Evolutionary conservation across 257 asterid species (phyloP), one percentile per base, ranked within the genome.

Genomic region (Solanum gracilifrons): DNA sequence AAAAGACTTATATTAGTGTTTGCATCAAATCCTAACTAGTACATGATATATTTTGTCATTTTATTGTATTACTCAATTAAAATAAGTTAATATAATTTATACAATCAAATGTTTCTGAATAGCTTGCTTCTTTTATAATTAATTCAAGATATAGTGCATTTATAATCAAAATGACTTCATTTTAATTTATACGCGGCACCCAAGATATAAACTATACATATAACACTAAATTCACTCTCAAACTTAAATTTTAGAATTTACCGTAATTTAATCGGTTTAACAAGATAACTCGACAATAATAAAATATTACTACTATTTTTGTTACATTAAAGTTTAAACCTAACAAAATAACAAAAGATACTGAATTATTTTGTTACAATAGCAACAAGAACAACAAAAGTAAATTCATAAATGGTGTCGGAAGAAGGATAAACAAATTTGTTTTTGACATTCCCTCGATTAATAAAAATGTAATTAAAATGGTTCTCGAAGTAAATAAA

Each of bases 391-490:
- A 27, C 35, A 27, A 62, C 29, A n/a, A 62, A 0, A 11, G 9
- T 25, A 27, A 66, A 27, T 2, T 25, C 25, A 55, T 18, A 20
- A 55, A 7, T 55, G 11, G 25, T 1, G 11, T 20, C 11, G 9
- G 4, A 55, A 8, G 0, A 55, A 20, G n/a, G 25, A 55, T 55
- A 55, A 55, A 51, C 5, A 51, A 7, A 55, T 20, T 27, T 68
- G 0, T 15, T 13, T 68, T 27, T 3, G 0, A 20, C 2, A 29
- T 31, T 1, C 3, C 4, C 0, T 29, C 11, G 0, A 3, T 68
- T 4, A 6, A 27, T 11, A 10, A 0, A 27, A 66, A 27, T 66
- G 18, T 6, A 25, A 68, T 2, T 55, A 55, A 0, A 55, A 55
- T 18, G 4, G 0, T 10, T 74, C 5, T 74, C 0, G 0, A 35